These are phyloP conservation scores for Echium plantagineum DNA, from an alignment of 257 asterid species.

Conservation along the genomic window DNA sequence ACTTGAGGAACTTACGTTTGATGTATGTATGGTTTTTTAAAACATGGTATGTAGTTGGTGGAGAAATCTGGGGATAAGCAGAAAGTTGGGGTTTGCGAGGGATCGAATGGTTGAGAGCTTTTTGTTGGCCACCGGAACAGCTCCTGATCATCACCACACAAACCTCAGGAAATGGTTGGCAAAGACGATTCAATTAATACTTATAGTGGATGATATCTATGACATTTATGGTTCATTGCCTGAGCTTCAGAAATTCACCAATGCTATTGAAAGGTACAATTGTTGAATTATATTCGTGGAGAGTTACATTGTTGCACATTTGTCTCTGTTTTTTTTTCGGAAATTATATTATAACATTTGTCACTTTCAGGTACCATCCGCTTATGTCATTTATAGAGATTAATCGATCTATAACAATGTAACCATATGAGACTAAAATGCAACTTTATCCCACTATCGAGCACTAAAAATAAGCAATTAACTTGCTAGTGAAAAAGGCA, in stretches of 20 bases:
- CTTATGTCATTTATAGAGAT: too few species aligned
- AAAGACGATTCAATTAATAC: slow-evolving; percentile 27
- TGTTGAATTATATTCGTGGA: too few species aligned
- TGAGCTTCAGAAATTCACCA: slow-evolving; percentile 32
- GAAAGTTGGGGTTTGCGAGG: slow-evolving; percentile 34
- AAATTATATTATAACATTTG: too few species aligned
- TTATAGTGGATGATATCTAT: slow-evolving; percentile 48
- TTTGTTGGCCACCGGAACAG: slow-evolving; percentile 46
- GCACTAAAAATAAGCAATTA: too few species aligned
- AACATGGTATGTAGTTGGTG: slow-evolving; percentile 50
- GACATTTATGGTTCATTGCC: slow-evolving; percentile 36
- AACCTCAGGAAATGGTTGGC: slow-evolving; percentile 41
- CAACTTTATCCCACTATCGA: too few species aligned
- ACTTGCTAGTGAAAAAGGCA: too few species aligned
- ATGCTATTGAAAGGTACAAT: slow-evolving; percentile 42
- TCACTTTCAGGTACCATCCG: too few species aligned
- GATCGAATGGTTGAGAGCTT: slow-evolving; percentile 46
- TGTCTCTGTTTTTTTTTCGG: too few species aligned
- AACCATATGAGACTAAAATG: too few species aligned
- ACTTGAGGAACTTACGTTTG: too few species aligned
- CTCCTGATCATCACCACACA: slow-evolving; percentile 34
- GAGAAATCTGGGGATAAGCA: slow-evolving; percentile 24
- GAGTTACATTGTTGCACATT: too few species aligned
- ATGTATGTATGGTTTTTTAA: neutral
- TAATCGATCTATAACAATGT: too few species aligned